Evolutionary conservation across 2,329 filamentous ascomycete genomes (phyloP).

Genomic region (Penicillium vulpinum): DNA sequence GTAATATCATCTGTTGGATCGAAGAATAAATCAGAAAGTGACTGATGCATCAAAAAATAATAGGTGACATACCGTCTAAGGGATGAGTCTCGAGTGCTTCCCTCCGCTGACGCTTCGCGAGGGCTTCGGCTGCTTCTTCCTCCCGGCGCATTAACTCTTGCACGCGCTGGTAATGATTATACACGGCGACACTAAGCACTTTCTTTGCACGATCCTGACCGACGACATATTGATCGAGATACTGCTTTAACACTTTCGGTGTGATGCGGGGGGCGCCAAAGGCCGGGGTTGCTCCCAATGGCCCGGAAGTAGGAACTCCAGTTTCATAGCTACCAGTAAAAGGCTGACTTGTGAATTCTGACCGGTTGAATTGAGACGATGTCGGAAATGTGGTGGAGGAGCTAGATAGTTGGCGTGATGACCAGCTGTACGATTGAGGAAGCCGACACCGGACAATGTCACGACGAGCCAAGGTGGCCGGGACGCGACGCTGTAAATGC

Average conservation of each 20-base stretch:
- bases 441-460: slow-evolving; percentile 27
- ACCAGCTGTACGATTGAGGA: slow-evolving; percentile 5
- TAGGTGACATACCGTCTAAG: slow-evolving; percentile 65
- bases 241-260: slow-evolving; percentile 72
- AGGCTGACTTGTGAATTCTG: slow-evolving; percentile 63
- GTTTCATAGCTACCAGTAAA: slow-evolving; percentile 65
- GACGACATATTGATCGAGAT: slow-evolving; percentile 93
- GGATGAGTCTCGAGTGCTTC: slow-evolving; percentile 71
- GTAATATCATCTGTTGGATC: slow-evolving; percentile 58
- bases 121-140: slow-evolving; percentile 73
- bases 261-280: slow-evolving; percentile 61
- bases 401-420: slow-evolving; percentile 26
- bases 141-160: slow-evolving; percentile 73
- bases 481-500: slow-evolving; percentile 29
- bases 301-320: slow-evolving; percentile 61
- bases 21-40: slow-evolving; percentile 1
- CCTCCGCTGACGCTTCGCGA: slow-evolving; percentile 69
- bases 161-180: slow-evolving; percentile 93
- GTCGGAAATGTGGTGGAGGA: slow-evolving; percentile 43
- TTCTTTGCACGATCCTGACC: slow-evolving; percentile 92
- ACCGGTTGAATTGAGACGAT: slow-evolving; percentile 56
- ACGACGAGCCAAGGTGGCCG: slow-evolving; percentile 24
- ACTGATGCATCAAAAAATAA: background rate
- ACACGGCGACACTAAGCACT: slow-evolving; percentile 86
- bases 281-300: slow-evolving; percentile 59